Evolutionary conservation across 2,329 filamentous ascomycete genomes (phyloP), one percentile per base, ranked within the genome.

Genomic region (Colletotrichum kahawae): DNA sequence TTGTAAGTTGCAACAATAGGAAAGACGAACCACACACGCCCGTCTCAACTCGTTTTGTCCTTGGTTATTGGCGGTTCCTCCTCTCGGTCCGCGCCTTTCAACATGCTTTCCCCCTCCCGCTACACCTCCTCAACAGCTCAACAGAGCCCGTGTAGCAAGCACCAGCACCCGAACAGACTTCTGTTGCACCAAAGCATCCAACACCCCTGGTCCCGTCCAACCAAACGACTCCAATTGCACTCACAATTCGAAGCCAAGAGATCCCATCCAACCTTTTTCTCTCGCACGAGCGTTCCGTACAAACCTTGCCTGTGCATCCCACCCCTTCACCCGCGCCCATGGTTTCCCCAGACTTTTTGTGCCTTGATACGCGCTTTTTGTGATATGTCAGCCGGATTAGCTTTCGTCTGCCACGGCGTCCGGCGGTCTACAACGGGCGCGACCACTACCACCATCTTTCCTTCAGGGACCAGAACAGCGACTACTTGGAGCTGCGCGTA

Each of bases 261-360:
- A 51, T 56, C 56, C 36, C 36, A 54, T 64, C 57, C 59, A 36
- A 70, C 67, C 67, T 70, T 64, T 60, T 64, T 34, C 29, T 7
- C 56, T 33, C 12, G 29, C 16, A 59, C 57, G 29, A 31, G 12
- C 10, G 27, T 70, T 29, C 56, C 24, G 67, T 29, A 14, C 36
- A 54, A 68, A 69, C 67, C 65, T 67, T 67, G 65, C 48, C 27
- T 21, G 43, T 48, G 43, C 43, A 31, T 14, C 57, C 8, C 51
- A n/a, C 24, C 33, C 57, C 57, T 21, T 60, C 57, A 36, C 24
- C 24, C 38, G 29, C 27, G 36, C 18, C 29, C 51, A 62, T 69
- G 65, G 38, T 48, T 71, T 74, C 71, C 67, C 71, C 67, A 54
- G 68, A 67, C 60, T 73, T 36, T 36, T 29, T n/a, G 54, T 14